These are phyloP conservation scores for Euphorbia pulcherrima DNA, from an alignment of 345 rosid genomes.

Conservation along the genomic window DNA sequence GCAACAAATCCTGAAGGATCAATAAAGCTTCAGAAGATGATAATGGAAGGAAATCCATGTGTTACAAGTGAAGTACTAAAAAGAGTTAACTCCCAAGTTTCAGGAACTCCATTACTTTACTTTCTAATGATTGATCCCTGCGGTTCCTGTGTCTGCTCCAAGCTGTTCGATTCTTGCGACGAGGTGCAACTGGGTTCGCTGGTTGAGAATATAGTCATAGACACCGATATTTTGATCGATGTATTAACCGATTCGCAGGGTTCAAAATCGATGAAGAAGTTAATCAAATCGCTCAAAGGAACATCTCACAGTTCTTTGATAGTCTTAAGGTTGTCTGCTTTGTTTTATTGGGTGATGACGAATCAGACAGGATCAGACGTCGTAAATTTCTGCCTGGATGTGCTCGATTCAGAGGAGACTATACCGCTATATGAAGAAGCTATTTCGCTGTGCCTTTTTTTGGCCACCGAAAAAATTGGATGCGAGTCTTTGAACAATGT, in stretches of 20 bases:
- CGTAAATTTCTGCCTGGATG: conserved; percentile 12
- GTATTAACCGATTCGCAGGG: conserved; percentile 2
- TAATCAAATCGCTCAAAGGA: conserved; percentile 14
- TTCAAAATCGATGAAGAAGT: conserved; percentile 16
- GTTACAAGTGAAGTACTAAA: not conserved
- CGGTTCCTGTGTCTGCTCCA: conserved; percentile 18
- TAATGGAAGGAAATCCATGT: not conserved
- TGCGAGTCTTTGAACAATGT: conserved; percentile 15
- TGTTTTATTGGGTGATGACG: conserved; percentile 10
- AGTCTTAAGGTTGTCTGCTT: not conserved
- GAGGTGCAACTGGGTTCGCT: not conserved
- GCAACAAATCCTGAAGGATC: conserved; percentile 10
- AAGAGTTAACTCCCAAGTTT: not conserved
- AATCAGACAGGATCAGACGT: conserved; percentile 11
- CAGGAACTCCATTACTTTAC: conserved; percentile 2
- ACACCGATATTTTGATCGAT: not conserved
- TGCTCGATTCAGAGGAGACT: not conserved
- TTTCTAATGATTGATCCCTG: conserved; percentile 16
- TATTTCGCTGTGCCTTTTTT: conserved; percentile 6
- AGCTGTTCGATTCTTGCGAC: conserved; percentile 23
- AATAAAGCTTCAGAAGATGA: not conserved
- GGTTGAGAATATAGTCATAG: not conserved
- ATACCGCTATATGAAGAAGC: conserved; percentile 12
- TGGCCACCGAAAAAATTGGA: conserved; percentile 23
- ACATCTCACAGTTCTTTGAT: not conserved